A percentile compares a stretch with the other conserved stretches of the same genome.
Conservation (phyloP, 1,284 basidiomycete species). For the Melanopsichium pennsylvanicum region DNA sequence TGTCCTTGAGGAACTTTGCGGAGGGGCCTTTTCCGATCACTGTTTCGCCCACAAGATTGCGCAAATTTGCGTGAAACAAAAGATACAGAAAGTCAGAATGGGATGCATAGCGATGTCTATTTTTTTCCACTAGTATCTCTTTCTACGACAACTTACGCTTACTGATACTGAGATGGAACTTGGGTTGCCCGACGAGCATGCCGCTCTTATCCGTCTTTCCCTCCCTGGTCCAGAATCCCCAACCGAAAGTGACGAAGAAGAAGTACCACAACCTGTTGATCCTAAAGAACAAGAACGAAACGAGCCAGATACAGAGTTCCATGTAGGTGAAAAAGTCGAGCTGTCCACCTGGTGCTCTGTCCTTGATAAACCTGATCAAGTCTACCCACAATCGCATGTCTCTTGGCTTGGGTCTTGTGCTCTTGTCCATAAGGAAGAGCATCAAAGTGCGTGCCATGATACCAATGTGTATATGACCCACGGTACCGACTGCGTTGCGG, state of each 20-base stretch:
- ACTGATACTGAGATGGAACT: constrained; percentile 51
- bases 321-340: constrained; percentile 75
- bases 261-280: constrained; percentile 47
- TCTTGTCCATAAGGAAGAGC: constrained; percentile 71
- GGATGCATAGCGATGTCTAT: no score
- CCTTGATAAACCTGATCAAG: constrained; percentile 72
- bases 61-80: no score
- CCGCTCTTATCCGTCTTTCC: constrained; percentile 41
- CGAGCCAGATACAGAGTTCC: constrained; percentile 68
- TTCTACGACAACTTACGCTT: no score
- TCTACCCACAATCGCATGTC: constrained; percentile 77
- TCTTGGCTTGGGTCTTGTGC: constrained; percentile 70
- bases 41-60: no score
- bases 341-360: constrained; percentile 71
- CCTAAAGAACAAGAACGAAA: constrained; percentile 57
- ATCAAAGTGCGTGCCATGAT: constrained; percentile 72
- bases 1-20: constrained; percentile 34
- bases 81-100: no score
- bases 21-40: constrained; percentile 38
- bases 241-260: constrained; percentile 61
- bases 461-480: constrained; percentile 57
- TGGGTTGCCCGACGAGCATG: constrained; percentile 33
- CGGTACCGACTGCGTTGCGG: constrained; percentile 67
- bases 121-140: no score
- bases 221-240: constrained; percentile 55